These are phyloP conservation scores for Microthyrium microscopicum DNA, from an alignment of 2,329 filamentous ascomycete genomes.

Conservation along the genomic window DNA sequence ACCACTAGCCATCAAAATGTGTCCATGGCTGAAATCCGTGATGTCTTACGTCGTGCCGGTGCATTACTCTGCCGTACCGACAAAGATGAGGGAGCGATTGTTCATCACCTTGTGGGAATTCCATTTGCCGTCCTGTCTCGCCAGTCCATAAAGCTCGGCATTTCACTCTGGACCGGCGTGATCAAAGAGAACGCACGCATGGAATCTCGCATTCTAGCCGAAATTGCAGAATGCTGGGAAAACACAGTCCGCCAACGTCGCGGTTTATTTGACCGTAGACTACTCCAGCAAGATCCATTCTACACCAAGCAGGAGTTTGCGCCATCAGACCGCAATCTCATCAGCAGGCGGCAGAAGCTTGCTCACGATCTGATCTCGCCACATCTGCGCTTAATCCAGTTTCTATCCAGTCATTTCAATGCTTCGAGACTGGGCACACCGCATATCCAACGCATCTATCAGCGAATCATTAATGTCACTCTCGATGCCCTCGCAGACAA, in stretches of 20 bases:
- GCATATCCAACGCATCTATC: conserved; percentile 67
- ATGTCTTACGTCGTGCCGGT: conserved; percentile 70
- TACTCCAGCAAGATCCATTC: conserved; percentile 62
- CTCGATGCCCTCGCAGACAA: conserved; percentile 56
- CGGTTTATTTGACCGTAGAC: conserved; percentile 54
- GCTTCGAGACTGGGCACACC: conserved; percentile 72
- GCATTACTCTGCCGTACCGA: conserved; percentile 67
- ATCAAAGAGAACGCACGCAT: conserved; percentile 89
- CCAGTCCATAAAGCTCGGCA: conserved; percentile 85
- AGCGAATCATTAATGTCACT: conserved; percentile 64
- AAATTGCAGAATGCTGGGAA: conserved; percentile 87
- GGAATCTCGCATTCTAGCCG: conserved; percentile 68
- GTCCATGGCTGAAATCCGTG: conserved; percentile 57
- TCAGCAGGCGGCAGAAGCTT: conserved; percentile 59
- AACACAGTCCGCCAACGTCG: conserved; percentile 57
- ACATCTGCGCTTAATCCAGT: conserved; percentile 71
- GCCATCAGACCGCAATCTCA: conserved; percentile 62
- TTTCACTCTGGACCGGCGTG: conserved; percentile 90
- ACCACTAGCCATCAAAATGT: conserved; percentile 53
- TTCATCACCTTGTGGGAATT: conserved; percentile 77
- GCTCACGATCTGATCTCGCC: conserved; percentile 75
- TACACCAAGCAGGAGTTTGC: conserved; percentile 84
- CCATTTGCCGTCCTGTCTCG: conserved; percentile 90
- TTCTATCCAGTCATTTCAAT: conserved; percentile 88
- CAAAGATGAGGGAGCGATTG: conserved; percentile 59